phyloP scores from a whole-genome alignment of 1,139 yeast species.

The Debaryomyces robertsiae region DNA sequence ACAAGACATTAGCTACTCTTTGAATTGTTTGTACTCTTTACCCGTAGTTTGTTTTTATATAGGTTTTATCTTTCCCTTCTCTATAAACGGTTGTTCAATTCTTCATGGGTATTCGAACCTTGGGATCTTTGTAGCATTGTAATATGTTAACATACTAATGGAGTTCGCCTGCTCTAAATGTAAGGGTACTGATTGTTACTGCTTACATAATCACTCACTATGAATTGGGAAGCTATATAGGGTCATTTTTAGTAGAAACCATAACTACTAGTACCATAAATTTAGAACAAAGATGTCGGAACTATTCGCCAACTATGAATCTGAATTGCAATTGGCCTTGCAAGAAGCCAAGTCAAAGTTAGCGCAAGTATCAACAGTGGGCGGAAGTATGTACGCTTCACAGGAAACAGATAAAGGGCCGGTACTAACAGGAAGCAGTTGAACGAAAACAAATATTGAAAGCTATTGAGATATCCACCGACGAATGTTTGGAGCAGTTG shows the following conservation, averaged over 20 bases:
- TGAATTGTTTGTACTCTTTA: background rate
- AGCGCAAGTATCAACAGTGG: slow-evolving; percentile 54
- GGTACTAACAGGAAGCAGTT: slow-evolving; percentile 30
- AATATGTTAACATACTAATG: too few species aligned
- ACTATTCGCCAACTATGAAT: slow-evolving; percentile 67
- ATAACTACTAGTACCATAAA: too few species aligned
- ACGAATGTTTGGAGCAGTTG: slow-evolving; percentile 75
- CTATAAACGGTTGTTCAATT: too few species aligned
- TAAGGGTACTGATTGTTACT: too few species aligned
- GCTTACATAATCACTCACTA: too few species aligned
- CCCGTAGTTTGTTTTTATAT: slow-evolving; percentile 1
- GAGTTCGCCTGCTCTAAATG: too few species aligned
- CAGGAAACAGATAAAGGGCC: slow-evolving; percentile 1
- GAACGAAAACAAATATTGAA: slow-evolving; percentile 54
- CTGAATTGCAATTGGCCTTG: slow-evolving; percentile 72
- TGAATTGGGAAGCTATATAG: too few species aligned
- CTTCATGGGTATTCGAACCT: too few species aligned
- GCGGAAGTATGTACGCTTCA: slow-evolving; percentile 47
- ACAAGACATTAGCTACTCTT: slow-evolving; percentile 30
- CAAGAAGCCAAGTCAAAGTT: slow-evolving; percentile 71
- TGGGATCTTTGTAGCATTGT: too few species aligned
- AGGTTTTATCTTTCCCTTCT: background rate
- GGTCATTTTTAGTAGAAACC: too few species aligned
- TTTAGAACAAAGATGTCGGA: slow-evolving; percentile 51
- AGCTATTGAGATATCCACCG: slow-evolving; percentile 68